These are phyloP conservation scores for Bjerkandera adusta DNA, from an alignment of 1,284 basidiomycete species.

Conservation along the genomic window DNA sequence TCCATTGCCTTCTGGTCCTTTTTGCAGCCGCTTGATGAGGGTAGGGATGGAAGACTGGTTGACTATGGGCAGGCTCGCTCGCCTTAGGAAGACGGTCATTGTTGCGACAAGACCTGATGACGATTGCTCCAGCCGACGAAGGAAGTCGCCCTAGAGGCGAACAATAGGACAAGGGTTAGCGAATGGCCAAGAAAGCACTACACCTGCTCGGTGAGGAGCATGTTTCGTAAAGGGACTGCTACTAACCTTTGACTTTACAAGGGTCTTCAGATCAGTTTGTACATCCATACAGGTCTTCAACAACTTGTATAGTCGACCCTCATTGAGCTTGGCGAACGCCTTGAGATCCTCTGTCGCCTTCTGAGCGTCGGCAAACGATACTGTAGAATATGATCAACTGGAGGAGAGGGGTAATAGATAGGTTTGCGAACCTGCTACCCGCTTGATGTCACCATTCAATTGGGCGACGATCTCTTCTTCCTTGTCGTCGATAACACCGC, in stretches of 20 bases:
- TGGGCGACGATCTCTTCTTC: slow-evolving; percentile 60
- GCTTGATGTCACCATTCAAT: slow-evolving; percentile 54
- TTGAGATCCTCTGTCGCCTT: slow-evolving; percentile 80
- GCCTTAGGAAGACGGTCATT: slow-evolving; percentile 72
- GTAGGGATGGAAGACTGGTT: slow-evolving; percentile 87
- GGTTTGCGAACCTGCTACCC: slow-evolving; percentile 52
- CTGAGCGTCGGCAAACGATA: slow-evolving; percentile 63
- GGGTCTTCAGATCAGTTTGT: slow-evolving; percentile 77
- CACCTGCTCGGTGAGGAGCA: slow-evolving; percentile 7
- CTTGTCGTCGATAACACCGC: slow-evolving; percentile 81
- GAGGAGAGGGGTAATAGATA: slow-evolving; percentile 16
- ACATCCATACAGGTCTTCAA: slow-evolving; percentile 81
- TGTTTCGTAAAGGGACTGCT: background rate
- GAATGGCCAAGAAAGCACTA: slow-evolving; percentile 1
- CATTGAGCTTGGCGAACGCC: slow-evolving; percentile 85
- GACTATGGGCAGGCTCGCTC: slow-evolving; percentile 70
- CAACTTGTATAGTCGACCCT: slow-evolving; percentile 82
- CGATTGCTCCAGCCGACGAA: slow-evolving; percentile 72
- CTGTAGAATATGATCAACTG: slow-evolving; percentile 30
- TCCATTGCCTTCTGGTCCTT: slow-evolving; percentile 33
- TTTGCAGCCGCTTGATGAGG: slow-evolving; percentile 67
- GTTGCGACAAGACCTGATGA: slow-evolving; percentile 64
- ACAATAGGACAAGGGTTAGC: background rate
- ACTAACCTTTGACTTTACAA: slow-evolving; percentile 76
- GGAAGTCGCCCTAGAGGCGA: slow-evolving; percentile 66